A percentile compares a stretch with the other conserved stretches of the same genome.
These are phyloP conservation scores for Leccinum ochraceum DNA, from an alignment of 768 basidiomycete genomes.

Conservation along the genomic window DNA sequence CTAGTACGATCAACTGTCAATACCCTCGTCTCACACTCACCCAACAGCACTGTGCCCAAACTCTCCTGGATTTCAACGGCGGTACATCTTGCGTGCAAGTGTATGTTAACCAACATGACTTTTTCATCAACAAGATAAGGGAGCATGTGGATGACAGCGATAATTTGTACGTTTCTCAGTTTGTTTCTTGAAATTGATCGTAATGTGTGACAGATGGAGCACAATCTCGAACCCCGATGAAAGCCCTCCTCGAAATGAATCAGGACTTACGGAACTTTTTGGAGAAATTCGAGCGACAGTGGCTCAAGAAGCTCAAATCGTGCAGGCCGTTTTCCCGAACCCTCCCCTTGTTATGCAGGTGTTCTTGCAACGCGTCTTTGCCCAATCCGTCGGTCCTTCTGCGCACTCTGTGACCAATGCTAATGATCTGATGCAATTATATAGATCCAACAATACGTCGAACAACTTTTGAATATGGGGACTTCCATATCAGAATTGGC, in stretches of 20 bases:
- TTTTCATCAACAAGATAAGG: constrained; percentile 94
- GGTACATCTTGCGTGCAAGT: constrained; percentile 96
- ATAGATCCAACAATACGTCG: constrained; percentile 97
- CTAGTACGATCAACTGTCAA: constrained; percentile 5
- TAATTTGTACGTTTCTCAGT: constrained; percentile 48
- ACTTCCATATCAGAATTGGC: constrained; percentile 81
- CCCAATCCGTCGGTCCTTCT: constrained; percentile 75
- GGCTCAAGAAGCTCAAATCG: constrained; percentile 94
- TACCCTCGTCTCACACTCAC: constrained; percentile 12
- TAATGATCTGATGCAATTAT: constrained; percentile 5
- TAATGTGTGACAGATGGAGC: constrained; percentile 64
- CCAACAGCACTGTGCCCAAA: constrained; percentile 94
- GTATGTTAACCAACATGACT: constrained; percentile 99
- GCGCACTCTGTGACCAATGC: not conserved
- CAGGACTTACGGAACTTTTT: constrained; percentile 78
- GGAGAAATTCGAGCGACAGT: constrained; percentile 88
- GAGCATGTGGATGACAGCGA: constrained; percentile 58
- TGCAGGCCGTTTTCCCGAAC: constrained; percentile 97
- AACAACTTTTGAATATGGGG: constrained; percentile 79
- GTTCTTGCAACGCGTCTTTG: constrained; percentile 95
- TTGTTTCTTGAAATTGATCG: constrained; percentile 2
- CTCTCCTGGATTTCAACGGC: constrained; percentile 95
- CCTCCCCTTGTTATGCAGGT: constrained; percentile 97
- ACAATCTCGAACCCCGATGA: constrained; percentile 77
- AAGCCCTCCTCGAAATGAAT: constrained; percentile 73